Evolutionary conservation across 257 asterid genomes (phyloP).

Genomic region (Galeopsis tetrahit): DNA sequence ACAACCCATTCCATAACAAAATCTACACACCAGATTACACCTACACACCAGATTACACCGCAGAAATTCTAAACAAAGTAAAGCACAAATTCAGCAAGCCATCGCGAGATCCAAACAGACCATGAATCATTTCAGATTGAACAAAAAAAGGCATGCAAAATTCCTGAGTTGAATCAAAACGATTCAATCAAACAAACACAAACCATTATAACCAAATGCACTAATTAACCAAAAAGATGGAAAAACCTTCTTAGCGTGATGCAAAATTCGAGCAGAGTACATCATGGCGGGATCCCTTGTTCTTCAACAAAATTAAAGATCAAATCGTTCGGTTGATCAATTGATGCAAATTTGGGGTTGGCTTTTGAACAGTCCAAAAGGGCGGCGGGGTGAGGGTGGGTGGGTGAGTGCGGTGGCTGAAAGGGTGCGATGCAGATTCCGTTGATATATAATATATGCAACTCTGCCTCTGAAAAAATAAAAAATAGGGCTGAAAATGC

Average conservation of each 20-base stretch:
- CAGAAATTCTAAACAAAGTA: constrained; percentile 12
- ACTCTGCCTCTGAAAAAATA: neutral
- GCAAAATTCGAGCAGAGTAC: constrained; percentile 58
- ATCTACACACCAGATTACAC: neutral
- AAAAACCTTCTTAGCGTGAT: constrained; percentile 69
- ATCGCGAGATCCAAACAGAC: constrained; percentile 30
- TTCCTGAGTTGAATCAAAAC: constrained; percentile 25
- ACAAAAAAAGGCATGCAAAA: constrained; percentile 12
- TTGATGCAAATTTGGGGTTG: constrained; percentile 23
- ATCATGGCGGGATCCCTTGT: constrained; percentile 46
- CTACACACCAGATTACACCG: neutral
- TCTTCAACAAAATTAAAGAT: constrained; percentile 32
- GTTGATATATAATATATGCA: neutral
- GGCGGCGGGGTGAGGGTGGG: constrained; percentile 28
- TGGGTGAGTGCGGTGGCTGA: constrained; percentile 2
- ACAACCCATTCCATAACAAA: constrained; percentile 14
- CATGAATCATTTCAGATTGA: constrained; percentile 23
- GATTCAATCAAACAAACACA: constrained; percentile 21
- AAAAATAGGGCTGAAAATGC: neutral
- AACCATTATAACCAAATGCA: constrained; percentile 18
- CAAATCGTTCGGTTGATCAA: constrained; percentile 24
- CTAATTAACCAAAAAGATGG: neutral
- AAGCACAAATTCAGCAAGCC: constrained; percentile 25
- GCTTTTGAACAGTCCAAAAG: constrained; percentile 36
- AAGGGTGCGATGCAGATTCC: constrained; percentile 24